Evolutionary conservation across 2,329 filamentous ascomycete genomes (phyloP).

Genomic region (Talaromyces sp.): DNA sequence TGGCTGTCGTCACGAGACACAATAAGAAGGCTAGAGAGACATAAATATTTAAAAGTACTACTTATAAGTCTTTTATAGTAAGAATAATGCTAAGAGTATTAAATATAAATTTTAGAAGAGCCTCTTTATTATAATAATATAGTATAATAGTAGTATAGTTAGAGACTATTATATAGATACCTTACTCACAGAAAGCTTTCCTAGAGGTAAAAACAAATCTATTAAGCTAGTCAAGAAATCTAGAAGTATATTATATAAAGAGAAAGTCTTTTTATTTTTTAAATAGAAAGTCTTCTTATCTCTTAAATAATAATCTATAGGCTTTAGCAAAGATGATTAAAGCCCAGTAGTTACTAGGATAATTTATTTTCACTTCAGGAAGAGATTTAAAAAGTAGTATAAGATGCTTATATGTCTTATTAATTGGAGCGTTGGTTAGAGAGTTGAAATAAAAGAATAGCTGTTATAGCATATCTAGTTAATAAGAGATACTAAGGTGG

Average conservation of each 20-base stretch:
- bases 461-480: constrained; percentile 56
- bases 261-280: constrained; percentile 31
- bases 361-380: too few species aligned
- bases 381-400: too few species aligned
- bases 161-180: constrained; percentile 53
- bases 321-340: constrained; percentile 45
- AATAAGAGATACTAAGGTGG: constrained; percentile 68
- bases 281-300: too few species aligned
- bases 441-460: constrained; percentile 60
- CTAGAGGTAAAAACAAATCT: constrained; percentile 51
- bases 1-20: too few species aligned
- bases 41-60: constrained; percentile 53
- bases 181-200: too few species aligned
- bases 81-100: constrained; percentile 45
- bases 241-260: constrained; percentile 37
- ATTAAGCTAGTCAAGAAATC: constrained; percentile 47
- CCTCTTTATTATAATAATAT: constrained; percentile 46
- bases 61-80: constrained; percentile 42
- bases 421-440: constrained; percentile 51
- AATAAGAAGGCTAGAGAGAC: constrained; percentile 57
- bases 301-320: too few species aligned
- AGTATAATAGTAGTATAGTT: constrained; percentile 57
- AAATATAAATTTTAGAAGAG: constrained; percentile 41
- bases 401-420: constrained; percentile 56
- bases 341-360: too few species aligned